Percentiles rank a stretch among this genome's conserved stretches.
phyloP scores from a whole-genome alignment of 345 rosid species.

The Eucalyptus curtisii region DNA sequence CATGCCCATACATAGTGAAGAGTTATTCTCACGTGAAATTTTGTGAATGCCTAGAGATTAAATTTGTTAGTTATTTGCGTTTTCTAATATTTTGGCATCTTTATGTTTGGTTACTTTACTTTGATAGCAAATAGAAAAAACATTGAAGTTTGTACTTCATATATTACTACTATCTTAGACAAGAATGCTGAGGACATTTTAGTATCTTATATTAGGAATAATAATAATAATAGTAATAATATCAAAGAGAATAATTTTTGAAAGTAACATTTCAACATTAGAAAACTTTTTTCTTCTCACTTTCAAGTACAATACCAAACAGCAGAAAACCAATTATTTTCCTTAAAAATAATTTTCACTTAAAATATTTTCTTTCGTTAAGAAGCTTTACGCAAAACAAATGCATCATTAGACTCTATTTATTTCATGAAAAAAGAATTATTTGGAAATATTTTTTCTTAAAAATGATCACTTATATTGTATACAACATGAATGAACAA shows the following conservation, averaged over 20 bases:
- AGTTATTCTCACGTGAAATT: not conserved
- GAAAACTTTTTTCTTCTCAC: too few relatives aligned
- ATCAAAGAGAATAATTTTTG: not conserved
- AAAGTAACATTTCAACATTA: too few relatives aligned
- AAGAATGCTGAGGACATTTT: not conserved
- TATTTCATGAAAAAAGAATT: too few relatives aligned
- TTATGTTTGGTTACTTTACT: not conserved
- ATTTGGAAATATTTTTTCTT: too few relatives aligned
- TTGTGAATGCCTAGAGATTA: not conserved
- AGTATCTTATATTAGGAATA: not conserved
- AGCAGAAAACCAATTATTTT: not conserved
- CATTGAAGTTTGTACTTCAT: not conserved
- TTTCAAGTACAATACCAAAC: not conserved
- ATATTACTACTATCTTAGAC: not conserved
- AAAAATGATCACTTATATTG: not conserved
- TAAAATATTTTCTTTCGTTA: too few relatives aligned
- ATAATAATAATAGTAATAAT: too few relatives aligned
- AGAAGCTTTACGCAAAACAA: too few relatives aligned
- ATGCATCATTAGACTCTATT: not conserved
- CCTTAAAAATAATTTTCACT: not conserved
- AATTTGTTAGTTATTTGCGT: not conserved
- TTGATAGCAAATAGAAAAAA: too few relatives aligned
- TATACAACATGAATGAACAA: not conserved
- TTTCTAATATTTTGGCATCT: not conserved
- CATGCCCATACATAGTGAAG: not conserved